These are phyloP conservation scores for Lentinula lateritia DNA, from an alignment of 768 basidiomycete species.

Conservation along the genomic window DNA sequence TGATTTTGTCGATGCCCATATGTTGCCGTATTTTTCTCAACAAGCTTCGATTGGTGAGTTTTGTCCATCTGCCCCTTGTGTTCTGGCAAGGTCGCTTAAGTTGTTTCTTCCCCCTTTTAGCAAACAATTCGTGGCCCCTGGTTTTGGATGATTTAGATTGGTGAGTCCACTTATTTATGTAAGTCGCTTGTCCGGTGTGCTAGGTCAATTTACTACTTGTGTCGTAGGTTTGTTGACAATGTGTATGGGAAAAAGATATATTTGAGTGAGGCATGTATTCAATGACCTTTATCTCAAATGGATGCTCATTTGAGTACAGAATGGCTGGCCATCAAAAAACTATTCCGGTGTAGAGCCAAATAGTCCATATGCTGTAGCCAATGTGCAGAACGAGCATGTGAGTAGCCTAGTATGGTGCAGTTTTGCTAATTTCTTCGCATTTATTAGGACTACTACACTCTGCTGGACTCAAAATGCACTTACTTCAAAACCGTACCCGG, in stretches of 20 bases:
- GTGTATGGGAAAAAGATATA: constrained; percentile 71
- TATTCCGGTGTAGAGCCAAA: constrained; percentile 61
- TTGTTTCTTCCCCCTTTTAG: constrained; percentile 23
- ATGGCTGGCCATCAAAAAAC: constrained; percentile 72
- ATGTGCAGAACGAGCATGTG: constrained; percentile 59
- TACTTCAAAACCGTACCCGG: constrained; percentile 53
- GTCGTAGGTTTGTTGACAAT: constrained; percentile 42
- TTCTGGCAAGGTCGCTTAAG: background rate
- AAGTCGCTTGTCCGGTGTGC: too few species aligned
- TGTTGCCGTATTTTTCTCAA: constrained; percentile 63
- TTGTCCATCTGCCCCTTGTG: background rate
- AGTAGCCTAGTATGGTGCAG: constrained; percentile 10
- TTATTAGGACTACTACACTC: constrained; percentile 49
- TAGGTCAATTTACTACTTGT: background rate
- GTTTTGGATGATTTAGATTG: constrained; percentile 56
- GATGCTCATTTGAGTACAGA: constrained; percentile 30
- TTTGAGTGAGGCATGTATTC: constrained; percentile 50
- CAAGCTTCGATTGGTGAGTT: constrained; percentile 48
- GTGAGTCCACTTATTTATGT: constrained; percentile 13
- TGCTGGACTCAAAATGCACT: constrained; percentile 60
- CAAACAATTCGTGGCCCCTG: constrained; percentile 56
- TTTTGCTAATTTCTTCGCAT: background rate
- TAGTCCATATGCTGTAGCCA: constrained; percentile 52
- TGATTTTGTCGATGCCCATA: constrained; percentile 64
- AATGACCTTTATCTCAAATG: background rate